phyloP scores from a whole-genome alignment of 208 protist genomes.

The Leishmania tropica region DNA sequence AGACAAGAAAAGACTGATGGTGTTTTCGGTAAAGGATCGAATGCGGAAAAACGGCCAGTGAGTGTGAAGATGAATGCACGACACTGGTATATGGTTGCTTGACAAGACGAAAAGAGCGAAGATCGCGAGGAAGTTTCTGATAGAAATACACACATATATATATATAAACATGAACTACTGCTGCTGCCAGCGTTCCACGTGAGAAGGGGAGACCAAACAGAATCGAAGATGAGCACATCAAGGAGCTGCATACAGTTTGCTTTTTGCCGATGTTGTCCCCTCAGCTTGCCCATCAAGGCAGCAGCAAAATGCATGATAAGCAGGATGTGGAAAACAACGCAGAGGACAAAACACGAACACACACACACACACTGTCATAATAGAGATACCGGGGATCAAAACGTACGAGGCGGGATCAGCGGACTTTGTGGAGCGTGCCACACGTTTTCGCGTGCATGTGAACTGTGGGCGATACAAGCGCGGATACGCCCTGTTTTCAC shows the following conservation, averaged over 20 bases:
- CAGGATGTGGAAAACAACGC: not conserved
- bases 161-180: not conserved
- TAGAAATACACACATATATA: too few relatives aligned
- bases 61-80: not conserved
- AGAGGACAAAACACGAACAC: not conserved
- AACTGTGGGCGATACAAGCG: not conserved
- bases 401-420: not conserved
- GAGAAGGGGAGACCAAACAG: not conserved
- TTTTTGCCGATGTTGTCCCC: not conserved
- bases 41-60: not conserved
- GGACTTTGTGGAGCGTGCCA: not conserved
- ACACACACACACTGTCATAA: not conserved
- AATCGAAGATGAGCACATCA: not conserved
- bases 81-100: not conserved
- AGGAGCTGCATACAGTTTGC: not conserved
- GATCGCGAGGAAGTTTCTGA: not conserved
- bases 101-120: not conserved
- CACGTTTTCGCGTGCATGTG: not conserved
- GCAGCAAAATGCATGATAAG: not conserved
- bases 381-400: not conserved
- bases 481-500: not conserved
- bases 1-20: not conserved
- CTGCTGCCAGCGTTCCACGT: not conserved
- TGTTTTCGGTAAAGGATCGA: not conserved
- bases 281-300: not conserved